These are phyloP conservation scores for Gyromitra esculenta DNA, from an alignment of 2,329 filamentous ascomycete genomes.

Conservation along the genomic window DNA sequence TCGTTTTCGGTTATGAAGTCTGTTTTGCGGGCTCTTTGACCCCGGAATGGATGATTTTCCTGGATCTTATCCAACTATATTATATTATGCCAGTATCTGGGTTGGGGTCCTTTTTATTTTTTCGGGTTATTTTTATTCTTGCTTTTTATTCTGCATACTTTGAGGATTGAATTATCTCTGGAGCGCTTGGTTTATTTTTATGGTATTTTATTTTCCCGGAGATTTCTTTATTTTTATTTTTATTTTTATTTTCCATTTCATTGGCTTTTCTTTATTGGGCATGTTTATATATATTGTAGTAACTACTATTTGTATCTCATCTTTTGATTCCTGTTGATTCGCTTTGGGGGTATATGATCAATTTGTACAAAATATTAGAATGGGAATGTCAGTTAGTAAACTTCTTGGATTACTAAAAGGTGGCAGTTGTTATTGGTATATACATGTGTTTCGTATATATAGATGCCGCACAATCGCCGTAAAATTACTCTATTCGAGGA, in stretches of 20 bases:
- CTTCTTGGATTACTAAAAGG: neutral
- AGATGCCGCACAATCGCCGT: neutral
- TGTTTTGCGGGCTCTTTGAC: constrained; percentile 15
- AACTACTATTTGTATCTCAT: constrained; percentile 56
- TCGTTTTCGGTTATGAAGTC: constrained; percentile 20
- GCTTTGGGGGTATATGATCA: constrained; percentile 17
- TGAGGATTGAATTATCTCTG: constrained; percentile 39
- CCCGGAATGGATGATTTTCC: neutral
- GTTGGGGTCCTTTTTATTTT: constrained; percentile 25
- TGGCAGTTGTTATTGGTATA: neutral
- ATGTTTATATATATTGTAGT: constrained; percentile 51
- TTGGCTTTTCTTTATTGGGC: constrained; percentile 55
- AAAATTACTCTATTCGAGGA: neutral
- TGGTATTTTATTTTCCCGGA: constrained; percentile 32
- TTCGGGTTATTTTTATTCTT: constrained; percentile 40
- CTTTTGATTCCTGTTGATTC: constrained; percentile 49
- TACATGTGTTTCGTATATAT: neutral
- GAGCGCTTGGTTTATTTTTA: constrained; percentile 47
- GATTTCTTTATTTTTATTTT: constrained; percentile 40
- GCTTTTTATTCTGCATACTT: constrained; percentile 39
- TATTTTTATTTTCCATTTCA: constrained; percentile 26
- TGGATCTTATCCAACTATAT: neutral
- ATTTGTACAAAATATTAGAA: constrained; percentile 44
- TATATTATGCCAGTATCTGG: neutral
- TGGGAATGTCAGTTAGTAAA: constrained; percentile 14